Conservation (phyloP, 768 basidiomycete genomes). For the Tulasnella sp. region DNA sequence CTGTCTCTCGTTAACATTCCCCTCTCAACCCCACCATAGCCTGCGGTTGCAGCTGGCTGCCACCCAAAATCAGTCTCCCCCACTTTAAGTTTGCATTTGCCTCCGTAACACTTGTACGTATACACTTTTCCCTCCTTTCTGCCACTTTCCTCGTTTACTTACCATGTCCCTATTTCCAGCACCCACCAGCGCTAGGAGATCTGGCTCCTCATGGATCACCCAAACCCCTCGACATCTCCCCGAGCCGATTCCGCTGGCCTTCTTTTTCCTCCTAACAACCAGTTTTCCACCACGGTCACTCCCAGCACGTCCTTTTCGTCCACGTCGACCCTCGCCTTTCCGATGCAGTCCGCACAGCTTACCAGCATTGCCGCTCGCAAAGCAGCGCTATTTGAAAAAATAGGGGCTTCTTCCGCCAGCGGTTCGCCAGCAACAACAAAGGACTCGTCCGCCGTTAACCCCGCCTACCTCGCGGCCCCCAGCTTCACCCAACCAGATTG, state of each 20-base stretch:
- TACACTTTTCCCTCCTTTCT: background rate
- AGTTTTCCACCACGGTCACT: slow-evolving; percentile 5
- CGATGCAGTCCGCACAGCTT: slow-evolving; percentile 13
- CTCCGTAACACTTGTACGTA: background rate
- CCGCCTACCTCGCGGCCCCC: slow-evolving; percentile 1
- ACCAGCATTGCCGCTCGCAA: slow-evolving; percentile 32
- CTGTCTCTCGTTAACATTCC: background rate
- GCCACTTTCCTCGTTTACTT: slow-evolving; percentile 16
- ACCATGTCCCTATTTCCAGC: background rate
- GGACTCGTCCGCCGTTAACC: slow-evolving; percentile 9
- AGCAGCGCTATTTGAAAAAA: slow-evolving; percentile 33
- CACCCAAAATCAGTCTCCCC: background rate
- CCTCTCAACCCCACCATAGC: background rate
- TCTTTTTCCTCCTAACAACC: slow-evolving; percentile 20
- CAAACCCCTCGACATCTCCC: background rate
- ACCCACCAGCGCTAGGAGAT: background rate
- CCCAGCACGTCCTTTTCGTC: slow-evolving; percentile 14
- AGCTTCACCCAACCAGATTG: slow-evolving; percentile 1
- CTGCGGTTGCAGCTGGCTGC: slow-evolving; percentile 19
- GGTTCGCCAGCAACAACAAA: slow-evolving; percentile 6
- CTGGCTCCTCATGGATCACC: background rate
- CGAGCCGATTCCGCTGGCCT: slow-evolving; percentile 22
- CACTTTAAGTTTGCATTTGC: background rate
- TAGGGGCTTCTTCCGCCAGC: slow-evolving; percentile 13
- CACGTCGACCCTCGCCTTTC: slow-evolving; percentile 18